Evolutionary conservation across 805 yeast species (phyloP).

Genomic region (Lipomyces starkeyi): DNA sequence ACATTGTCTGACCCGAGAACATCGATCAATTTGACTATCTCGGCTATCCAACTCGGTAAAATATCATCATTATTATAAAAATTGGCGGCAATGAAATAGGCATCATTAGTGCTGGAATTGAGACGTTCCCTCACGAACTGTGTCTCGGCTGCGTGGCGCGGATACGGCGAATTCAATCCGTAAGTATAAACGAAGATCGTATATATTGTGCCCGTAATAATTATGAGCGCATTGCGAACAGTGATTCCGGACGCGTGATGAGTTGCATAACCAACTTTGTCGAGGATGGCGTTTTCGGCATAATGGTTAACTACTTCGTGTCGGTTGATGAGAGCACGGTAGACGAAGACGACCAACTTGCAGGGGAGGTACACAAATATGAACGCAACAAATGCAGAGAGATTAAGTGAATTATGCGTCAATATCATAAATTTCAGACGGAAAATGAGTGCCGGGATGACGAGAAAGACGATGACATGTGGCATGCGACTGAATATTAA

Average conservation of each 20-base stretch:
- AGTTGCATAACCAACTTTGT: background rate
- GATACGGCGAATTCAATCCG: conserved; percentile 15
- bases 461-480: conserved; percentile 18
- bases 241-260: background rate
- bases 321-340: background rate
- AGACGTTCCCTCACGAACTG: background rate
- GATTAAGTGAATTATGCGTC: conserved; percentile 29
- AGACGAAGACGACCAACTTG: conserved; percentile 10
- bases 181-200: background rate
- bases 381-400: conserved; percentile 21
- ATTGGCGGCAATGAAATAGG: conserved; percentile 33
- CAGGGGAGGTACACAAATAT: conserved; percentile 27
- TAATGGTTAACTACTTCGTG: background rate
- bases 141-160: background rate
- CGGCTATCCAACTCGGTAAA: conserved; percentile 27
- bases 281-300: conserved; percentile 2
- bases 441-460: conserved; percentile 22
- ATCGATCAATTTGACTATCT: conserved; percentile 20
- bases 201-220: conserved; percentile 2
- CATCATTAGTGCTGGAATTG: conserved; percentile 1
- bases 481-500: background rate
- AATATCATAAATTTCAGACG: conserved; percentile 23
- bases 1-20: conserved; percentile 32
- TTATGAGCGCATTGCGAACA: conserved; percentile 1
- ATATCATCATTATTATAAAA: conserved; percentile 27